Conservation (phyloP, 441 rosid species). For the Brassica hybrid region DNA sequence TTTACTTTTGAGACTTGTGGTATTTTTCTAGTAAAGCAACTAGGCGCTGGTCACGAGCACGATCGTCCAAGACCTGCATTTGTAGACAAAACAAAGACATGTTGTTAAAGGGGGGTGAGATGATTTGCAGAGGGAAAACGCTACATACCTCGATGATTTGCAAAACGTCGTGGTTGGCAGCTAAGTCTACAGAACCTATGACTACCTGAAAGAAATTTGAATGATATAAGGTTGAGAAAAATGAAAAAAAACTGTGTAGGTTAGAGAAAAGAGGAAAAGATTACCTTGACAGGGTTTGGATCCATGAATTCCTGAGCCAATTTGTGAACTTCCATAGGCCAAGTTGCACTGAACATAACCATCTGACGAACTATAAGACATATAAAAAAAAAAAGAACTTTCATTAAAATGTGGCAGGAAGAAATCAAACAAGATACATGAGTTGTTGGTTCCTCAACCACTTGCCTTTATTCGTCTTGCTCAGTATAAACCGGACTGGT, state of each 20-base stretch:
- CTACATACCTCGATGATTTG: slow-evolving; percentile 91
- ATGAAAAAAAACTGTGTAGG: slow-evolving; percentile 4
- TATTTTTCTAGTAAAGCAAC: slow-evolving; percentile 78
- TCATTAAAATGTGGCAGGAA: not conserved
- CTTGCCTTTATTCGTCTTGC: slow-evolving; percentile 76
- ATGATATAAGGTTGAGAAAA: slow-evolving; percentile 16
- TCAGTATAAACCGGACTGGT: slow-evolving; percentile 81
- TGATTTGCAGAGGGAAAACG: not conserved
- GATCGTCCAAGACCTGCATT: slow-evolving; percentile 80
- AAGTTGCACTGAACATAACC: slow-evolving; percentile 98
- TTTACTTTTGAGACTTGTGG: slow-evolving; percentile 78
- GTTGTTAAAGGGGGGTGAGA: slow-evolving; percentile 2
- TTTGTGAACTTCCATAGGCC: slow-evolving; percentile 86
- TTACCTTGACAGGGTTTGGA: slow-evolving; percentile 89
- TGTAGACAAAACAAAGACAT: slow-evolving; percentile 20
- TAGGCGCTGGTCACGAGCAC: slow-evolving; percentile 69
- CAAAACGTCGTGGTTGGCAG: slow-evolving; percentile 98
- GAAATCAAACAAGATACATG: slow-evolving; percentile 12
- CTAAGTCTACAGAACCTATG: slow-evolving; percentile 90
- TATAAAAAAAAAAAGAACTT: not conserved
- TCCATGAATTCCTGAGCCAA: slow-evolving; percentile 94
- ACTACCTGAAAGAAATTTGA: slow-evolving; percentile 69
- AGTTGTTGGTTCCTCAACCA: slow-evolving; percentile 16
- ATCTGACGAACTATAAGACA: slow-evolving; percentile 90
- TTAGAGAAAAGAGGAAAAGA: slow-evolving; percentile 33